A percentile compares a stretch with the other conserved stretches of the same genome.
Conservation (phyloP, 2,329 filamentous ascomycete species). For the Stachybotrys chartarum region DNA sequence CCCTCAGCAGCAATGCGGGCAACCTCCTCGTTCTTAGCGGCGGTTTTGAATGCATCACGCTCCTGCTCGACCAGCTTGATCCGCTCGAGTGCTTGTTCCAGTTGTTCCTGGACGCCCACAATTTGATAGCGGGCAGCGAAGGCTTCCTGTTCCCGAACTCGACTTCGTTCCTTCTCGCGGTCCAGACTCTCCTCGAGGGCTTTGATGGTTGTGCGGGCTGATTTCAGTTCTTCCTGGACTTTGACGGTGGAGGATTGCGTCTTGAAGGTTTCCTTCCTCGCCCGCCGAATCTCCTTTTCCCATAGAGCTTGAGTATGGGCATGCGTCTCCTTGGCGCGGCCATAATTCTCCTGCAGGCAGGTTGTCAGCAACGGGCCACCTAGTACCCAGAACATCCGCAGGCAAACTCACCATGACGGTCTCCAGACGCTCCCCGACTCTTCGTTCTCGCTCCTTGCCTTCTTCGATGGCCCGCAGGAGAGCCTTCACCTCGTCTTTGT, state of each 20-base stretch:
- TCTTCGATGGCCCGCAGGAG: constrained; percentile 57
- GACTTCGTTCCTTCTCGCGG: constrained; percentile 55
- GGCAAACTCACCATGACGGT: constrained; percentile 54
- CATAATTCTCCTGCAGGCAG: constrained; percentile 56
- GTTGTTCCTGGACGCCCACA: constrained; percentile 57
- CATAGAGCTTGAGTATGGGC: constrained; percentile 59
- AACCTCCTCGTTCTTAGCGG: constrained; percentile 66
- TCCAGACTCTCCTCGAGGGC: constrained; percentile 52
- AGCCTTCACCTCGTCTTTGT: constrained; percentile 51
- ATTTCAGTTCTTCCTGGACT: constrained; percentile 66
- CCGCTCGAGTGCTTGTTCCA: constrained; percentile 55
- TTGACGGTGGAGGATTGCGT: constrained; percentile 63
- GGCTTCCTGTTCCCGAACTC: constrained; percentile 59
- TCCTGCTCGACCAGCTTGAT: constrained; percentile 65
- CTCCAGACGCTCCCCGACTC: constrained; percentile 60
- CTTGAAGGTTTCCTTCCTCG: constrained; percentile 68
- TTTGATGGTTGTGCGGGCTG: constrained; percentile 46
- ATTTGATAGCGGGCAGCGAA: constrained; percentile 61
- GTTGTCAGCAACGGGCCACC: constrained; percentile 6
- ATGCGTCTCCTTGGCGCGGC: constrained; percentile 62
- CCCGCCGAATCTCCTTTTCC: constrained; percentile 66
- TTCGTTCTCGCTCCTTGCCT: constrained; percentile 57
- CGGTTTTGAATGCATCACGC: constrained; percentile 65
- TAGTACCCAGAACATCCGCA: background rate
- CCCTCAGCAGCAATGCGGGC: constrained; percentile 67